Percentiles rank a stretch among this genome's conserved stretches.
phyloP scores from a whole-genome alignment of 2,329 filamentous ascomycete genomes.

The Colletotrichum spaethianum region DNA sequence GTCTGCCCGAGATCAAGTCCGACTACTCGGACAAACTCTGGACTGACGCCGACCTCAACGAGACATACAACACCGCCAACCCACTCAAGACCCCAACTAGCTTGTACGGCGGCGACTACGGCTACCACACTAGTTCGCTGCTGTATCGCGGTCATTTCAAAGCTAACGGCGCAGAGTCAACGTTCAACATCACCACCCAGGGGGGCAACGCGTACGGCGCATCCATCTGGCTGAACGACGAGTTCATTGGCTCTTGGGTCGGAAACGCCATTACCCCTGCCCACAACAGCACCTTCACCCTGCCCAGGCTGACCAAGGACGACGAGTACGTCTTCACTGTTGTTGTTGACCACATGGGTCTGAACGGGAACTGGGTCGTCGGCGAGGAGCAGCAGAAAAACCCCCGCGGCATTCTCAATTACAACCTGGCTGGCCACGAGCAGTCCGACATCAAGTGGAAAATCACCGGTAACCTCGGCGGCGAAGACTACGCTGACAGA shows the following conservation, averaged over 20 bases:
- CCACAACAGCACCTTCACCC: constrained; percentile 67
- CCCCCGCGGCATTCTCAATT: constrained; percentile 71
- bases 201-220: constrained; percentile 77
- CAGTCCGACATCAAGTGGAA: constrained; percentile 70
- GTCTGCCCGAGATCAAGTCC: constrained; percentile 42
- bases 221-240: constrained; percentile 73
- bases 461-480: constrained; percentile 72
- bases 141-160: constrained; percentile 77
- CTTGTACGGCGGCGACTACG: constrained; percentile 78
- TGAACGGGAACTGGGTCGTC: constrained; percentile 73
- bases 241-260: constrained; percentile 73
- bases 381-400: constrained; percentile 71
- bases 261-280: constrained; percentile 64
- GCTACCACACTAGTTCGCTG: constrained; percentile 75
- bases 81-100: constrained; percentile 71
- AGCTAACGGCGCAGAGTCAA: constrained; percentile 69
- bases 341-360: constrained; percentile 78
- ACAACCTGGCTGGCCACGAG: constrained; percentile 62
- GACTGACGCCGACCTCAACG: constrained; percentile 56
- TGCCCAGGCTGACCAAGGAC: constrained; percentile 66
- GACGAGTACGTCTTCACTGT: constrained; percentile 74
- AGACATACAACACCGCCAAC: constrained; percentile 43
- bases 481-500: constrained; percentile 70
- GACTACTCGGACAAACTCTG: constrained; percentile 58
- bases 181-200: constrained; percentile 69